Conservation (phyloP, 2,329 filamentous ascomycete species). For the Sporothrix brunneoviolacea region DNA sequence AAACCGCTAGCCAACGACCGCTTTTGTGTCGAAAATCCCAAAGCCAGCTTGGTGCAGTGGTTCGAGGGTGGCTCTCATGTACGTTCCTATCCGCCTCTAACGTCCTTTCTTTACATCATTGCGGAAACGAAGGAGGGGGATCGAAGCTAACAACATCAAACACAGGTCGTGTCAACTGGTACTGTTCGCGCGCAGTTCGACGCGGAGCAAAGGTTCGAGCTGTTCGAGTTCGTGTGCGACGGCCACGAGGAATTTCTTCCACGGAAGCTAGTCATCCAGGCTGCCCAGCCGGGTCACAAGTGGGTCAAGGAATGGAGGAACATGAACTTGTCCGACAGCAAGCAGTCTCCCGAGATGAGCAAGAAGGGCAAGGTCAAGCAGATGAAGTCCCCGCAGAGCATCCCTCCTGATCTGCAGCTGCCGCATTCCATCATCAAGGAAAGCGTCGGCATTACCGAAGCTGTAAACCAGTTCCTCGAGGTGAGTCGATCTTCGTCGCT, state of each 20-base stretch:
- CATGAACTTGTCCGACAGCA: conserved; percentile 50
- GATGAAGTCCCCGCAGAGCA: conserved; percentile 52
- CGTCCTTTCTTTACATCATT: too few species aligned
- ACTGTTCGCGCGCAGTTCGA: conserved; percentile 75
- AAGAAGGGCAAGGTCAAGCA: conserved; percentile 56
- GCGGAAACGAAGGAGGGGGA: too few species aligned
- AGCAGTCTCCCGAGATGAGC: conserved; percentile 59
- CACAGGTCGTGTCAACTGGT: conserved; percentile 70
- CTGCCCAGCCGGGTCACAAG: conserved; percentile 53
- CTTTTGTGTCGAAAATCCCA: conserved; percentile 68
- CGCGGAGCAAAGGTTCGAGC: conserved; percentile 69
- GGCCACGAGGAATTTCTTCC: conserved; percentile 80
- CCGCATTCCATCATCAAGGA: conserved; percentile 51
- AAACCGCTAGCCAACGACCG: conserved; percentile 54
- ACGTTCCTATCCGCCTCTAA: conserved; percentile 37
- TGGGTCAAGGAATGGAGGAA: conserved; percentile 62
- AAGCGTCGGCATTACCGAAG: conserved; percentile 52
- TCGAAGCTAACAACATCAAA: conserved; percentile 1
- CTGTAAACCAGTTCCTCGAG: conserved; percentile 60
- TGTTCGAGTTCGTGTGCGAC: conserved; percentile 72
- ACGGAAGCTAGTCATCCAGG: conserved; percentile 55
- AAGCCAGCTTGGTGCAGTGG: conserved; percentile 80
- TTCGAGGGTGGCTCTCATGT: conserved; percentile 80
- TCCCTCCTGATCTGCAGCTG: conserved; percentile 56
- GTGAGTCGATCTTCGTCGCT: conserved; percentile 30